Evolutionary conservation across 192 early-diverging fungal genomes (phyloP).

Genomic region (Umbelopsis vinacea): DNA sequence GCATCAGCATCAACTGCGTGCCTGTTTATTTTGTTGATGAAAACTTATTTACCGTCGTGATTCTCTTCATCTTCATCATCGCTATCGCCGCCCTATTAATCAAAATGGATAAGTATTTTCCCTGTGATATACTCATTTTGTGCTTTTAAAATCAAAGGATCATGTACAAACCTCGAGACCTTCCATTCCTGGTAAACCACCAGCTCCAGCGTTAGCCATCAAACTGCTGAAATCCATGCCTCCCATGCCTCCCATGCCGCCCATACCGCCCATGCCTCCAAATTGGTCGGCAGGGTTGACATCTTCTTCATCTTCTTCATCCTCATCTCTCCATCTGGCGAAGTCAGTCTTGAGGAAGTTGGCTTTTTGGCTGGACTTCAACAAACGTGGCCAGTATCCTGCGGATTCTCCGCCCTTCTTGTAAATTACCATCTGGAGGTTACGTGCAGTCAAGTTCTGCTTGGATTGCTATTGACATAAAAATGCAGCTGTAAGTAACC

Average conservation of each 20-base stretch:
- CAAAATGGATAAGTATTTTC: not conserved
- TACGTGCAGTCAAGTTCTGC: constrained; percentile 67
- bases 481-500: not conserved
- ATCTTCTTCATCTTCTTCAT: constrained; percentile 85
- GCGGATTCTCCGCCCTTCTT: constrained; percentile 67
- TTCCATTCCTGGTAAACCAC: constrained; percentile 53
- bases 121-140: not conserved
- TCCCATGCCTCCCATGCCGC: too few relatives aligned
- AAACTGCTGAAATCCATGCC: constrained; percentile 66
- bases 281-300: constrained; percentile 35
- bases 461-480: constrained; percentile 48
- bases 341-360: constrained; percentile 93
- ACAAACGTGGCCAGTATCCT: constrained; percentile 86
- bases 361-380: constrained; percentile 64
- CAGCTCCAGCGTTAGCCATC: constrained; percentile 46
- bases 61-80: constrained; percentile 15
- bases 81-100: not conserved
- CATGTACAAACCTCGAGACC: constrained; percentile 9
- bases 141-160: not conserved
- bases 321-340: constrained; percentile 88
- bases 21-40: constrained; percentile 1
- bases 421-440: constrained; percentile 68
- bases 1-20: not conserved
- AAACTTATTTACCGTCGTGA: constrained; percentile 5
- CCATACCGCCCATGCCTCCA: constrained; percentile 47